A percentile compares a stretch with the other conserved stretches of the same genome.
Conservation (phyloP, 257 asterid genomes). For the Parsonsia alboflavescens region DNA sequence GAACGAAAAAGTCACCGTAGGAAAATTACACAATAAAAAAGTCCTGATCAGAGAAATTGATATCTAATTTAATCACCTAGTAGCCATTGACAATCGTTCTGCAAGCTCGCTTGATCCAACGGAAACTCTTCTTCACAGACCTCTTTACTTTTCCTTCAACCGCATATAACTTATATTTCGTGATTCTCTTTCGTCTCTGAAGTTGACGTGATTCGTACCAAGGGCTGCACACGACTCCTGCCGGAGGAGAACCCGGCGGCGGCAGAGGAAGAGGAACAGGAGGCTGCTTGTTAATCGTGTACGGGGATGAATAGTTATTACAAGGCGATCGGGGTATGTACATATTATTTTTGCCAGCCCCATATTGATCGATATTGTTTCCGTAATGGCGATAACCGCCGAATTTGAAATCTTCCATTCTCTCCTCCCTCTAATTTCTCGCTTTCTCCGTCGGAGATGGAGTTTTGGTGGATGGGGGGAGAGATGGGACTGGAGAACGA, state of each 20-base stretch:
- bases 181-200: constrained; percentile 54
- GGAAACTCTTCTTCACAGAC: constrained; percentile 38
- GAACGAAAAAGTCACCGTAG: too few relatives aligned
- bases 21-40: not conserved
- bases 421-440: constrained; percentile 5
- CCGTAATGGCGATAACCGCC: not conserved
- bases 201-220: constrained; percentile 27
- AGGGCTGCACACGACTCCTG: not conserved
- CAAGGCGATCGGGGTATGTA: constrained; percentile 15
- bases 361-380: constrained; percentile 20
- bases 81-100: constrained; percentile 44
- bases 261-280: too few relatives aligned
- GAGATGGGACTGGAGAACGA: constrained; percentile 14
- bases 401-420: constrained; percentile 19
- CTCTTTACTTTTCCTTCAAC: constrained; percentile 63
- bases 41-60: not conserved
- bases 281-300: not conserved
- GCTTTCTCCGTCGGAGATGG: not conserved
- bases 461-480: not conserved
- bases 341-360: constrained; percentile 12
- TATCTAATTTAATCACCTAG: not conserved
- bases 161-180: constrained; percentile 54
- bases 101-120: constrained; percentile 61
- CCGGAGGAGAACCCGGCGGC: too few relatives aligned
- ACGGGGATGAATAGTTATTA: not conserved